Evolutionary conservation across 176 grass and related monocot species (phyloP).

Genomic region (Phoenix dactylifera): DNA sequence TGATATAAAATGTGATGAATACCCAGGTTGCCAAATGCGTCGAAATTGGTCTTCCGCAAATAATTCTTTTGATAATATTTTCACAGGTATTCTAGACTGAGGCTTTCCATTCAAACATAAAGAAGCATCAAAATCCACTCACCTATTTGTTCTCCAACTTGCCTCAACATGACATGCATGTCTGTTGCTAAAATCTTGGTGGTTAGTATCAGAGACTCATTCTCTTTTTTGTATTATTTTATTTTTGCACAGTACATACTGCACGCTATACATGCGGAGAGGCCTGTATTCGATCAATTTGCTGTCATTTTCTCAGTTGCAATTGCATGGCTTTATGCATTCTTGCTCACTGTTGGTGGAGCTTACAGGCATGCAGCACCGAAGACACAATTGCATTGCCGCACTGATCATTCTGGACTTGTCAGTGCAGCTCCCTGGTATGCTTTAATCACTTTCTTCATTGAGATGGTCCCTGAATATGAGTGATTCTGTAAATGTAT

Average conservation of each 20-base stretch:
- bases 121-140: too few species aligned
- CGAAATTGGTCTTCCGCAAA: conserved; percentile 92
- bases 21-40: conserved; percentile 88
- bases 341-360: conserved; percentile 75
- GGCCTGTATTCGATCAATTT: conserved; percentile 49
- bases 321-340: conserved; percentile 89
- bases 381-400: conserved; percentile 86
- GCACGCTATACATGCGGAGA: conserved; percentile 37
- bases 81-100: conserved; percentile 44
- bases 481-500: background rate
- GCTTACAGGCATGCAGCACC: conserved; percentile 53
- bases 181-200: too few species aligned
- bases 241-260: conserved; percentile 53
- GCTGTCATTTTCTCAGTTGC: conserved; percentile 66
- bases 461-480: too few species aligned
- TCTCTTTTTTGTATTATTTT: too few species aligned
- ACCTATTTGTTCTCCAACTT: too few species aligned
- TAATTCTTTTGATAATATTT: conserved; percentile 75
- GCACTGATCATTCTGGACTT: conserved; percentile 77
- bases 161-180: conserved; percentile 11
- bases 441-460: background rate
- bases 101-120: too few species aligned
- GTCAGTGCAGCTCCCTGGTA: conserved; percentile 83
- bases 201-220: background rate
- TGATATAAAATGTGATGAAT: conserved; percentile 14